Conservation (phyloP, 1,139 yeast genomes). For the Wickerhamomyces sp. region DNA sequence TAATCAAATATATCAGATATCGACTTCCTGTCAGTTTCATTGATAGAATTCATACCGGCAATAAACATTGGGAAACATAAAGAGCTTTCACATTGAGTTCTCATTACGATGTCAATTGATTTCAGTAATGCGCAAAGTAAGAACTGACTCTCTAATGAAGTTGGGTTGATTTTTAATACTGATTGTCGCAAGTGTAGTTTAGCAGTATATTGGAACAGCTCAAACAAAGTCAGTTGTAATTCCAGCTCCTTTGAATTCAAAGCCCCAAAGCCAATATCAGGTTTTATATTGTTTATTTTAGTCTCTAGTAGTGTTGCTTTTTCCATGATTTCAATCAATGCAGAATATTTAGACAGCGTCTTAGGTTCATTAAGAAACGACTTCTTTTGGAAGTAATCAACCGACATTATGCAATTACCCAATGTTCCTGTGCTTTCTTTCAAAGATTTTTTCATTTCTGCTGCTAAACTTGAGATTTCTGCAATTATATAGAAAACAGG, state of each 20-base stretch:
- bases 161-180: slow-evolving; percentile 55
- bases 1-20: slow-evolving; percentile 52
- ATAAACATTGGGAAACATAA: slow-evolving; percentile 73
- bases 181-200: slow-evolving; percentile 64
- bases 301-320: slow-evolving; percentile 44
- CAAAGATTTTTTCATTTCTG: slow-evolving; percentile 38
- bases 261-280: slow-evolving; percentile 46
- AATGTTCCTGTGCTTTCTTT: slow-evolving; percentile 16
- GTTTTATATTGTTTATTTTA: slow-evolving; percentile 48
- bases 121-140: slow-evolving; percentile 50
- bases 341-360: slow-evolving; percentile 24
- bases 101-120: slow-evolving; percentile 58
- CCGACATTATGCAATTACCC: neutral
- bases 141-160: slow-evolving; percentile 60
- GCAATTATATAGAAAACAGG: slow-evolving; percentile 63
- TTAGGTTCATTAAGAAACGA: neutral
- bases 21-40: slow-evolving; percentile 41
- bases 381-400: neutral
- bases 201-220: slow-evolving; percentile 67
- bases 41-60: slow-evolving; percentile 65
- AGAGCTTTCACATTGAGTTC: slow-evolving; percentile 65
- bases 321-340: slow-evolving; percentile 30
- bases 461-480: slow-evolving; percentile 59
- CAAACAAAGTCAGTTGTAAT: slow-evolving; percentile 66
- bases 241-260: slow-evolving; percentile 54